phyloP scores from a whole-genome alignment of 129 eudicot genomes.

The Lactuca sativa region DNA sequence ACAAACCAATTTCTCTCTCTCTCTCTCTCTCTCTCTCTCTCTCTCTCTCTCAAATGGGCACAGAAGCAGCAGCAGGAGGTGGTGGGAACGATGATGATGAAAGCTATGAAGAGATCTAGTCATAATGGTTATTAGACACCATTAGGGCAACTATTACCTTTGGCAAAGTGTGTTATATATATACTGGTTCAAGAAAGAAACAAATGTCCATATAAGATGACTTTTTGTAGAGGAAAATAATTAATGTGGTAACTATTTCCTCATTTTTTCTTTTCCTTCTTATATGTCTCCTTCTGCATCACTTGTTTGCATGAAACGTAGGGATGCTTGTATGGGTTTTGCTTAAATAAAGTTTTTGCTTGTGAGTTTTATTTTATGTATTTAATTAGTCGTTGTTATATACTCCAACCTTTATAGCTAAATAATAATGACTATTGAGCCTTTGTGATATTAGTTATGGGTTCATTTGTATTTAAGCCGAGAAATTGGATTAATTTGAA shows the following conservation, averaged over 20 bases:
- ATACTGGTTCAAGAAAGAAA: conserved; percentile 15
- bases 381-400: background rate
- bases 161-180: conserved; percentile 32
- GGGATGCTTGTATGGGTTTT: conserved; percentile 16
- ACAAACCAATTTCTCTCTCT: conserved; percentile 22
- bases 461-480: background rate
- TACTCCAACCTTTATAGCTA: conserved; percentile 10
- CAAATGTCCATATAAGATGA: conserved; percentile 8
- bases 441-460: background rate
- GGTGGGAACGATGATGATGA: conserved; percentile 22
- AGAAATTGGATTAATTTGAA: background rate
- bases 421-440: background rate
- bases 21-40: conserved; percentile 1
- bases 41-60: conserved; percentile 23
- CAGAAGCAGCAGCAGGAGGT: conserved; percentile 21
- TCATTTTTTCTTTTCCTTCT: background rate
- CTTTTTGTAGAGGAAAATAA: conserved; percentile 21
- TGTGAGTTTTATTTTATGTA: conserved; percentile 4
- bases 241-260: conserved; percentile 24
- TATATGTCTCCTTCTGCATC: conserved; percentile 8
- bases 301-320: conserved; percentile 10
- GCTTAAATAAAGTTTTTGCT: conserved; percentile 23
- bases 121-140: conserved; percentile 41
- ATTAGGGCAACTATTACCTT: conserved; percentile 54
- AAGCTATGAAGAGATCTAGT: conserved; percentile 14